Percentiles rank a stretch among this genome's conserved stretches.
These are phyloP conservation scores for Capronia coronata DNA, from an alignment of 2,329 filamentous ascomycete species.

Conservation along the genomic window DNA sequence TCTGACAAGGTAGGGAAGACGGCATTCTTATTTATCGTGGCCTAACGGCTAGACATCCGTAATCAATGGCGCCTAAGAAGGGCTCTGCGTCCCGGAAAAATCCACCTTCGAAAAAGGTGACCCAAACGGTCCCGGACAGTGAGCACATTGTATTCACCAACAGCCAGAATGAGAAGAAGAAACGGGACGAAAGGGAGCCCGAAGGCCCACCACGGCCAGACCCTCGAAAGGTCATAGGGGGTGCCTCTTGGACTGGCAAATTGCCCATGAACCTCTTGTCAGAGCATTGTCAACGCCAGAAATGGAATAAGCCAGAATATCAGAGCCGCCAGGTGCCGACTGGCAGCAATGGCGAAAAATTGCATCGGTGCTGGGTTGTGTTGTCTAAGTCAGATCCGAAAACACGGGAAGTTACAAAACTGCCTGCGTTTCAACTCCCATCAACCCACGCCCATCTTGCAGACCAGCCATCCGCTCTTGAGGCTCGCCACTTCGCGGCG, in stretches of 20 bases:
- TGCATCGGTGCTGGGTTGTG: conserved; percentile 71
- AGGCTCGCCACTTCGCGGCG: conserved; percentile 88
- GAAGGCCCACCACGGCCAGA: conserved; percentile 47
- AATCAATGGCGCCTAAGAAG: conserved; percentile 26
- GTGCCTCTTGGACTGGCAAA: conserved; percentile 95
- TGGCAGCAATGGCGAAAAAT: conserved; percentile 46
- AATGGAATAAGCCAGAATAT: conserved; percentile 92
- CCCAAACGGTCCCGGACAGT: conserved; percentile 22
- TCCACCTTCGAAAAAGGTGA: conserved; percentile 19
- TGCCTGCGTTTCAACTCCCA: conserved; percentile 79
- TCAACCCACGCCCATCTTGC: conserved; percentile 69
- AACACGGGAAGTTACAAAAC: conserved; percentile 65
- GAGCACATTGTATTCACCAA: conserved; percentile 32
- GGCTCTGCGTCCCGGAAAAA: conserved; percentile 15
- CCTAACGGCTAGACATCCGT: too few species aligned
- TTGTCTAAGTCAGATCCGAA: conserved; percentile 69
- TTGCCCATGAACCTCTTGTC: conserved; percentile 86
- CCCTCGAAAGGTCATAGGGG: conserved; percentile 75
- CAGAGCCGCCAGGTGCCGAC: conserved; percentile 55
- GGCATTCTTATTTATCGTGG: too few species aligned
- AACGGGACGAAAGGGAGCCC: conserved; percentile 30
- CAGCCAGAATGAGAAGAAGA: conserved; percentile 21
- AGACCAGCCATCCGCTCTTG: conserved; percentile 69
- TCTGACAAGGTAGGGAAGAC: neutral
- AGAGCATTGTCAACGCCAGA: conserved; percentile 92